A percentile compares a stretch with the other conserved stretches of the same genome.
These are phyloP conservation scores for Diaporthe sp. DNA, from an alignment of 2,329 filamentous ascomycete species.

Conservation along the genomic window DNA sequence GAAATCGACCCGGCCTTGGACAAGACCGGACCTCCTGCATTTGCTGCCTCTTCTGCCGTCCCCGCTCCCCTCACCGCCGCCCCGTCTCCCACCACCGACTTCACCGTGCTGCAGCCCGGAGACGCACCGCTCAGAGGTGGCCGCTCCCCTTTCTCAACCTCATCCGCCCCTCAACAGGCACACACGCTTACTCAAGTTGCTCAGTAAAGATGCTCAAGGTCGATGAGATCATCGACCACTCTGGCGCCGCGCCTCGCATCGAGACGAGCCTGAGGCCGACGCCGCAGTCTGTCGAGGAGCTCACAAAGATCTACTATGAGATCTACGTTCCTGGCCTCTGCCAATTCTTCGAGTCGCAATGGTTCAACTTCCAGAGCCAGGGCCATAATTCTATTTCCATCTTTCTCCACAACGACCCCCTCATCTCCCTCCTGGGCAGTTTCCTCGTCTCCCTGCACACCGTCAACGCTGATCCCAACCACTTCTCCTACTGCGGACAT, in stretches of 20 bases:
- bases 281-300: constrained; percentile 70
- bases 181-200: constrained; percentile 58
- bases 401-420: constrained; percentile 65
- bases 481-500: constrained; percentile 67
- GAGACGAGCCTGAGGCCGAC: constrained; percentile 65
- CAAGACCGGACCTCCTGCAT: constrained; percentile 33
- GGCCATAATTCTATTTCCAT: constrained; percentile 59
- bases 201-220: constrained; percentile 78
- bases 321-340: constrained; percentile 82
- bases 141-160: constrained; percentile 55
- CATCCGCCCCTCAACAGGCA: constrained; percentile 37
- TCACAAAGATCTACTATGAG: constrained; percentile 79
- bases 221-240: constrained; percentile 75
- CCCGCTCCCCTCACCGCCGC: constrained; percentile 21
- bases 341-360: constrained; percentile 84
- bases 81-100: constrained; percentile 18
- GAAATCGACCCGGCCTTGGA: constrained; percentile 51
- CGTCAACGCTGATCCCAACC: constrained; percentile 64
- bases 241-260: constrained; percentile 72
- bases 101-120: constrained; percentile 46
- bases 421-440: constrained; percentile 77
- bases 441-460: constrained; percentile 71
- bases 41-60: constrained; percentile 13
- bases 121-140: constrained; percentile 66
- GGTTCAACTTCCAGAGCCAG: constrained; percentile 74